phyloP scores from a whole-genome alignment of 768 basidiomycete genomes.

The Royoungia palumana region DNA sequence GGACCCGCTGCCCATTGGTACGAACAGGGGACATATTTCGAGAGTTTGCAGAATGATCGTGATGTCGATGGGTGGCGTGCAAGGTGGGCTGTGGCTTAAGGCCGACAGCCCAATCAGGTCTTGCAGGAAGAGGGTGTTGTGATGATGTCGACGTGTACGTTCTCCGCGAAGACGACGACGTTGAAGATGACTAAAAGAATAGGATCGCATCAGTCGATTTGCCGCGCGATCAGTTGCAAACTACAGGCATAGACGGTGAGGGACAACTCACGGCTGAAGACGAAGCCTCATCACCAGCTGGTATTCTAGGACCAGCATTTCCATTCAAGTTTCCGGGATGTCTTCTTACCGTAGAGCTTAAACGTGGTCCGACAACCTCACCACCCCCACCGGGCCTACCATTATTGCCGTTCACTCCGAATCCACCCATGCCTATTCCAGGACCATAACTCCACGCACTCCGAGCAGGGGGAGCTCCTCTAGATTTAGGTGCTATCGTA shows the following conservation, averaged over 20 bases:
- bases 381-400: slow-evolving; percentile 27
- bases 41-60: slow-evolving; percentile 43
- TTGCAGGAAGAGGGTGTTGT: slow-evolving; percentile 73
- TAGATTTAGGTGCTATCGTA: slow-evolving; percentile 23
- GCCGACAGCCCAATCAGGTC: slow-evolving; percentile 89
- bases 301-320: slow-evolving; percentile 54
- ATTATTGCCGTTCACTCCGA: slow-evolving; percentile 28
- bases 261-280: slow-evolving; percentile 65
- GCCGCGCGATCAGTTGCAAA: background rate
- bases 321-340: slow-evolving; percentile 47
- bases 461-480: slow-evolving; percentile 41
- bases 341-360: slow-evolving; percentile 51
- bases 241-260: background rate
- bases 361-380: slow-evolving; percentile 63
- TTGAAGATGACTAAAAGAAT: slow-evolving; percentile 63
- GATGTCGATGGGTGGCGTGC: slow-evolving; percentile 51
- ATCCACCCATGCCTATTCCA: slow-evolving; percentile 51
- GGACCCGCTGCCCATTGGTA: slow-evolving; percentile 33
- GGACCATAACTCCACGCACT: slow-evolving; percentile 72
- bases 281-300: slow-evolving; percentile 69
- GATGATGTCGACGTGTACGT: slow-evolving; percentile 75
- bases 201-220: slow-evolving; percentile 8
- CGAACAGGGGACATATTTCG: slow-evolving; percentile 40
- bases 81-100: slow-evolving; percentile 73
- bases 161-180: slow-evolving; percentile 75